Evolutionary conservation across 176 grass and related monocot genomes (phyloP), one percentile per base, ranked within the genome.

Genomic region (Aechmea fasciata): DNA sequence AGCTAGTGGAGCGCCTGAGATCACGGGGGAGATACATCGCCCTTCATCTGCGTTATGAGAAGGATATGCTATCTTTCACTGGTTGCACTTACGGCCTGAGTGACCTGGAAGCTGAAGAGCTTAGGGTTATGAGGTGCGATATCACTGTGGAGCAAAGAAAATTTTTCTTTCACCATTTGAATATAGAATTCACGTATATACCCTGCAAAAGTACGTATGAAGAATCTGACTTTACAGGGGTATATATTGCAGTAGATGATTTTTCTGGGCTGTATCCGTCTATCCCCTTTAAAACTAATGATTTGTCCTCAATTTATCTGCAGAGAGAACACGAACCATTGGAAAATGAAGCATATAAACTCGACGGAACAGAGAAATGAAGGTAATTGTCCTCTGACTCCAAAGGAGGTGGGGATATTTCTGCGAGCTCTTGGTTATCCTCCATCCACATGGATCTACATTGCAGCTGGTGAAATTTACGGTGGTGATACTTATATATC

Each of bases 21-120:
- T 87, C 84, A 57, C 89, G 79, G 57, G 93, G 86, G 54, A 81
- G 78, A 69, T 92, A 87, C 79, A 82, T 97, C 26, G 76, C 93
- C 49, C 89, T 92, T 85, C 93, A 97, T 92, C 81, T 92, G 49
- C 85, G 93, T 71, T 97, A 90, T 85, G 89, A 97, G 59, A 97
- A 92, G 69, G 93, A 97, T 79, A 87, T 97, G 93, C 89, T 97
- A 67, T 87, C 93, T 69, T 96, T 96, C 77, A 96, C 89, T 0
- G 93, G 89, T 11, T 97, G 93, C 66, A 92, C 86, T 51, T 83
- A 82, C 57, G 82, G 84, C 69, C 70, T 97, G 71, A 81, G 70
- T 81, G 73, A 87, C 57, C 76, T 50, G 0, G 88, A 97, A 92
- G 89, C 82, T 63, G 82, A 87, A 50, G 89, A 97, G 52, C 71